These are phyloP conservation scores for Aspergillus neoniger DNA, from an alignment of 2,329 filamentous ascomycete genomes.

Conservation along the genomic window DNA sequence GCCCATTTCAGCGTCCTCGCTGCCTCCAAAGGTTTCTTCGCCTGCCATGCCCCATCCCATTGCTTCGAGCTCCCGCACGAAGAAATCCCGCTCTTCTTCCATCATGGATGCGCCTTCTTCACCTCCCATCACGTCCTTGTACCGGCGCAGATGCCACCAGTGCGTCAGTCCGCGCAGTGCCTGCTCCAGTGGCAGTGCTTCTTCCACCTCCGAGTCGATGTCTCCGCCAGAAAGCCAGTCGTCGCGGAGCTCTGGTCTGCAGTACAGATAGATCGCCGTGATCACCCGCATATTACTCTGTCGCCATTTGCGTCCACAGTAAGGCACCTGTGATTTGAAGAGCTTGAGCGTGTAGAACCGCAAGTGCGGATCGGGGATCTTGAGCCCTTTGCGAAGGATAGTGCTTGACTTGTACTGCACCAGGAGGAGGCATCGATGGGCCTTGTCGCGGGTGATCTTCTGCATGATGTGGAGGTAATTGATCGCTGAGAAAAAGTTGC, in stretches of 20 bases:
- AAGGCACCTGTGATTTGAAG: constrained; percentile 98
- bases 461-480: constrained; percentile 96
- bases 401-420: constrained; percentile 95
- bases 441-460: constrained; percentile 94
- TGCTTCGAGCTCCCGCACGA: constrained; percentile 73
- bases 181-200: constrained; percentile 88
- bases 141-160: constrained; percentile 86
- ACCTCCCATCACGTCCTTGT: constrained; percentile 71
- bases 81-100: constrained; percentile 77
- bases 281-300: constrained; percentile 99
- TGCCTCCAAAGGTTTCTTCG: constrained; percentile 36
- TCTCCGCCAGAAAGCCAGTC: constrained; percentile 91
- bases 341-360: constrained; percentile 94
- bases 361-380: constrained; percentile 82
- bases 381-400: constrained; percentile 87
- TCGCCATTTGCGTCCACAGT: constrained; percentile 96
- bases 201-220: constrained; percentile 90
- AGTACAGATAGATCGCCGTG: constrained; percentile 93
- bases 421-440: constrained; percentile 88
- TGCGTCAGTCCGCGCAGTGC: constrained; percentile 85
- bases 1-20: constrained; percentile 31
- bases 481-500: constrained; percentile 93
- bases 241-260: constrained; percentile 85
- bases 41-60: constrained; percentile 56
- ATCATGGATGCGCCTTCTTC: constrained; percentile 56